Conservation (phyloP, 2,329 filamentous ascomycete genomes). For the Claviceps capensis region DNA sequence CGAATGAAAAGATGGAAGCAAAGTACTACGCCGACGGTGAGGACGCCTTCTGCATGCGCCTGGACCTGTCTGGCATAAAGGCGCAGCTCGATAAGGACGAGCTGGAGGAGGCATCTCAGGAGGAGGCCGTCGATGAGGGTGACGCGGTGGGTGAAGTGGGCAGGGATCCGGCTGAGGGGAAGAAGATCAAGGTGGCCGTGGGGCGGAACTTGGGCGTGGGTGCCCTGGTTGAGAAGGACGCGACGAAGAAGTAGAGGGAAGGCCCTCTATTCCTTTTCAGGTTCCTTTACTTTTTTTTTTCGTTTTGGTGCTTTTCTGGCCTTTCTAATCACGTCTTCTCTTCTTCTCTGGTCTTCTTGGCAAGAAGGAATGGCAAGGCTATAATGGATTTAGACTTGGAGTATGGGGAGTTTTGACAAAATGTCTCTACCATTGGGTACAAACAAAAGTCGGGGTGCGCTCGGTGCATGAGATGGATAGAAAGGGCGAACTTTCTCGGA, state of each 20-base stretch:
- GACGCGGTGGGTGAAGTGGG: conserved; percentile 56
- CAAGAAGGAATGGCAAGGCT: no score
- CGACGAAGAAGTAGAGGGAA: conserved; percentile 25
- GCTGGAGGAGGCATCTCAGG: conserved; percentile 13
- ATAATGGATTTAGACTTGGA: neutral
- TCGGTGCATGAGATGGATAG: neutral
- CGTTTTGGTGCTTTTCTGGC: neutral
- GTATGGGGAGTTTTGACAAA: neutral
- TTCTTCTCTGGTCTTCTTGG: neutral
- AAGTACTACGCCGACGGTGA: conserved; percentile 98
- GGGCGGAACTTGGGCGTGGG: conserved; percentile 68
- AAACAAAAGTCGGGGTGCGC: neutral
- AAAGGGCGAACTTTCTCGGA: no score
- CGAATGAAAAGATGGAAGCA: conserved; percentile 69
- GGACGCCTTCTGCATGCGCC: conserved; percentile 87
- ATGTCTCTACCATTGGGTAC: neutral
- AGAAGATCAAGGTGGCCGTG: conserved; percentile 74
- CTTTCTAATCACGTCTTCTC: neutral
- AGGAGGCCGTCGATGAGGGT: conserved; percentile 48
- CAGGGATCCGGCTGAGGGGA: conserved; percentile 30
- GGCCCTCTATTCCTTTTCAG: neutral
- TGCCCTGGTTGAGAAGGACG: conserved; percentile 59
- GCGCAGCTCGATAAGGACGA: conserved; percentile 23
- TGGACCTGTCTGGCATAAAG: conserved; percentile 57
- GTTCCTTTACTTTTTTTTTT: neutral